Conservation (phyloP, 139 green algal species). For the Edaphochlamys debaryana region DNA sequence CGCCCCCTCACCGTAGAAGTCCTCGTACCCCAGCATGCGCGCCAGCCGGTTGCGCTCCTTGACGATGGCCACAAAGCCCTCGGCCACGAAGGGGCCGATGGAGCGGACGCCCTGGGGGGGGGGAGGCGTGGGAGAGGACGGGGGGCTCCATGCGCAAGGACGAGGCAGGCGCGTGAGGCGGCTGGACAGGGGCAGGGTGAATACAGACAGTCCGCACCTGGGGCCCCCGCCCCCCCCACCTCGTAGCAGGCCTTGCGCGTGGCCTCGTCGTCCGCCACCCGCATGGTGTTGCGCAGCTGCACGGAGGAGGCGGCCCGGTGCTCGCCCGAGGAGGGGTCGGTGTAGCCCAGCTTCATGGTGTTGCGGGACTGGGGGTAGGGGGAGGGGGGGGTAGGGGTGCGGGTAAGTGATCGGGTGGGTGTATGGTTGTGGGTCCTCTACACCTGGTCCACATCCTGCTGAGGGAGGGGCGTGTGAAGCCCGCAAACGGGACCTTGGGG, state of each 20-base stretch:
- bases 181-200: no score
- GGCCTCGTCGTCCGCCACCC: slow-evolving; percentile 69
- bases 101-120: slow-evolving; percentile 61
- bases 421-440: no score
- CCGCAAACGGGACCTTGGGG: background rate
- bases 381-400: background rate
- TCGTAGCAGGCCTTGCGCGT: slow-evolving; percentile 75
- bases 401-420: background rate
- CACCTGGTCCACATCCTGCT: no score
- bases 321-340: slow-evolving; percentile 26
- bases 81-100: slow-evolving; percentile 77
- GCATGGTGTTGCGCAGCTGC: slow-evolving; percentile 82
- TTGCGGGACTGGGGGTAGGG: slow-evolving; percentile 52
- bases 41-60: slow-evolving; percentile 85
- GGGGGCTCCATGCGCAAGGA: no score
- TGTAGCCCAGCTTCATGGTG: slow-evolving; percentile 78
- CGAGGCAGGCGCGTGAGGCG: no score
- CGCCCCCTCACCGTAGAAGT: slow-evolving; percentile 74
- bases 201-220: no score
- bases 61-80: slow-evolving; percentile 81
- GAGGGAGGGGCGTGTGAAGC: no score
- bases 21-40: slow-evolving; percentile 64
- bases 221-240: slow-evolving; percentile 37
- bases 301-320: slow-evolving; percentile 64
- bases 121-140: no score